Conservation (phyloP, 805 yeast genomes). For the Candida nanaspora region DNA sequence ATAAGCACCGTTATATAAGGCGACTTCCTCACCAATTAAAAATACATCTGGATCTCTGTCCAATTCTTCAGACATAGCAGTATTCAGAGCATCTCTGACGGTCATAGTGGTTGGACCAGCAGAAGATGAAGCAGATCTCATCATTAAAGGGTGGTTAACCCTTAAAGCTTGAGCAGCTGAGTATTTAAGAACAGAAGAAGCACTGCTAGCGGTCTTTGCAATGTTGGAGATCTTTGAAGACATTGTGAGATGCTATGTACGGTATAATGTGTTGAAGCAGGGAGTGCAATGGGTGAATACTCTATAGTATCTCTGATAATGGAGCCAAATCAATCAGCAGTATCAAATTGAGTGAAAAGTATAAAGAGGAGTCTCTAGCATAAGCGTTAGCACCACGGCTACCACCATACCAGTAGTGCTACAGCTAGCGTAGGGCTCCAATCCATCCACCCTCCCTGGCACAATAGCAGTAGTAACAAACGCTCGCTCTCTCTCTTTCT, state of each 20-base stretch:
- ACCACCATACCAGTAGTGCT: no score
- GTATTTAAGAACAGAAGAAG: slow-evolving; percentile 18
- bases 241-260: slow-evolving; percentile 1
- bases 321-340: no score
- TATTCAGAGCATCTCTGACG: slow-evolving; percentile 94
- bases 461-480: no score
- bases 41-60: slow-evolving; percentile 93
- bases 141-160: slow-evolving; percentile 12
- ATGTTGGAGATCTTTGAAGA: slow-evolving; percentile 20
- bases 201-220: slow-evolving; percentile 35
- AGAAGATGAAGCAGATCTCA: slow-evolving; percentile 26
- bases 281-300: no score
- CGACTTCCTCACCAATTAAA: slow-evolving; percentile 98
- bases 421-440: no score
- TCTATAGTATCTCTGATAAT: no score
- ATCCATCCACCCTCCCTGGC: no score
- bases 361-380: no score
- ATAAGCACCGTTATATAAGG: slow-evolving; percentile 98
- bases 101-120: slow-evolving; percentile 62
- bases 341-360: no score
- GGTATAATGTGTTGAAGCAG: no score
- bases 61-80: slow-evolving; percentile 94
- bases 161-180: slow-evolving; percentile 7
- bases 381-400: no score
- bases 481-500: no score